These are phyloP conservation scores for Durusdinium trenchii DNA, from an alignment of 73 alveolate species.

Conservation along the genomic window DNA sequence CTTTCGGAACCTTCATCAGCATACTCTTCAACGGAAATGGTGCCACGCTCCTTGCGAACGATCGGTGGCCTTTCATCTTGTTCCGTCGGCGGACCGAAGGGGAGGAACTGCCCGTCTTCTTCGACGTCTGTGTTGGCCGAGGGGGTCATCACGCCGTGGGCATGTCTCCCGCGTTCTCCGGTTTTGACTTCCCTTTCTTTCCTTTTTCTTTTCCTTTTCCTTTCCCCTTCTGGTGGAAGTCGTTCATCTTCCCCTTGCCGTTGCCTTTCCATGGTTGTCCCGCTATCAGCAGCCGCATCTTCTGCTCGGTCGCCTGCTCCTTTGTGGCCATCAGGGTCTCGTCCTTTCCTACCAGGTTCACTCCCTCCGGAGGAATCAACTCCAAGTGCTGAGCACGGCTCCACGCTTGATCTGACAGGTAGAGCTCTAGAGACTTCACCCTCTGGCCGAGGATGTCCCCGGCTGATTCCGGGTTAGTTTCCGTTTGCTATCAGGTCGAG, in stretches of 20 bases:
- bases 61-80: not conserved
- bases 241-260: not conserved
- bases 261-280: too few species aligned
- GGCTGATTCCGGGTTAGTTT: not conserved
- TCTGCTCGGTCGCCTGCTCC: conserved; percentile 6
- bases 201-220: not conserved
- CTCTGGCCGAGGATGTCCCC: conserved; percentile 24
- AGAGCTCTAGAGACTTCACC: conserved; percentile 24
- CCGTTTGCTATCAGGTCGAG: not conserved
- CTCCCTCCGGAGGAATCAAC: not conserved
- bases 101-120: not conserved
- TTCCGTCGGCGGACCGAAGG: not conserved
- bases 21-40: not conserved
- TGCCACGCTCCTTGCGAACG: not conserved
- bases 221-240: not conserved
- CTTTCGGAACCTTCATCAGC: not conserved
- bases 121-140: not conserved
- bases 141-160: not conserved
- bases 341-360: not conserved
- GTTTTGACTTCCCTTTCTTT: not conserved
- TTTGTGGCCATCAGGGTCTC: not conserved
- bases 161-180: too few species aligned
- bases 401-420: not conserved
- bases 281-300: not conserved
- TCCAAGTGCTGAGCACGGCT: not conserved